Conservation (phyloP, 306 rosid species). For the Rosa lucieae region DNA sequence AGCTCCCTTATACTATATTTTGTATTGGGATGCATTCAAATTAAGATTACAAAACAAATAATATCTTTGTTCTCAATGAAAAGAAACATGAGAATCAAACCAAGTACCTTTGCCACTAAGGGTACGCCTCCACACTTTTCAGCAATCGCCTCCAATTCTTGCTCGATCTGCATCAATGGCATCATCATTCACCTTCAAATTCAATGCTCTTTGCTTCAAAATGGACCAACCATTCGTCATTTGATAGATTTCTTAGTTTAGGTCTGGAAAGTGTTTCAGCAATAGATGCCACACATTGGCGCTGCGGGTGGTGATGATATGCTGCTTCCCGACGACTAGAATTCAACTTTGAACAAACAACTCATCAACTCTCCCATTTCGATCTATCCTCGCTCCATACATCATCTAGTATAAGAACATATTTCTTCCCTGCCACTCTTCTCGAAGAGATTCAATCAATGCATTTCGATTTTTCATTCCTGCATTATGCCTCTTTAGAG, state of each 20-base stretch:
- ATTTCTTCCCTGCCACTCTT: constrained; percentile 15
- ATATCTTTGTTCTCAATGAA: too few relatives aligned
- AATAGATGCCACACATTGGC: not conserved
- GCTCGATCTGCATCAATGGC: too few relatives aligned
- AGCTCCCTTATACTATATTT: too few relatives aligned
- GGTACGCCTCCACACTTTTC: too few relatives aligned
- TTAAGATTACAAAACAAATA: too few relatives aligned
- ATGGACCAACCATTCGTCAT: not conserved
- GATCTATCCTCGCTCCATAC: not conserved
- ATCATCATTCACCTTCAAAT: too few relatives aligned
- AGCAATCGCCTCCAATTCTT: too few relatives aligned
- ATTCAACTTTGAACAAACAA: not conserved
- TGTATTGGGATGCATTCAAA: too few relatives aligned
- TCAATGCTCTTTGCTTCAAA: not conserved
- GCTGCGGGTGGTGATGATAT: constrained; percentile 20
- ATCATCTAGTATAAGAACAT: constrained; percentile 28
- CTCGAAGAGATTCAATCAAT: not conserved
- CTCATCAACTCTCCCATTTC: constrained; percentile 6
- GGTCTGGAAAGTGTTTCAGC: not conserved
- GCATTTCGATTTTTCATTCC: not conserved
- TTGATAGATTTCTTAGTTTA: not conserved
- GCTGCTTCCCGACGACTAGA: not conserved
- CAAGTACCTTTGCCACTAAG: too few relatives aligned
- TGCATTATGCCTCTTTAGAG: not conserved
- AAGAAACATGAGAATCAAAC: too few relatives aligned